Conservation (phyloP, 2,329 filamentous ascomycete species). For the Arachnomyces sp. region DNA sequence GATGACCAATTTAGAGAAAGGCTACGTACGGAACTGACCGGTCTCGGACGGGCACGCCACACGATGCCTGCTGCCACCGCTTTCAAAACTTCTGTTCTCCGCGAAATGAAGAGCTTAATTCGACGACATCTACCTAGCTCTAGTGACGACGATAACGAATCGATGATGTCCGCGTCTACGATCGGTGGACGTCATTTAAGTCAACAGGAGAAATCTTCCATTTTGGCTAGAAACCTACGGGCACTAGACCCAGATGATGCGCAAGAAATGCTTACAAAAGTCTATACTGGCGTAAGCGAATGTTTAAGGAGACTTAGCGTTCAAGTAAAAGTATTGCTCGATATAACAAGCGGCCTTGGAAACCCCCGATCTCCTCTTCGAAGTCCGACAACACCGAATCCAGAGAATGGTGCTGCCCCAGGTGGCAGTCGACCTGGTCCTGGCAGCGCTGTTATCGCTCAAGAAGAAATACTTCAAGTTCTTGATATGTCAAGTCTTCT, state of each 20-base stretch:
- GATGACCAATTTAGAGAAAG: slow-evolving; percentile 62
- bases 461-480: slow-evolving; percentile 55
- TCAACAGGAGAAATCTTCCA: slow-evolving; percentile 82
- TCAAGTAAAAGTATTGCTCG: slow-evolving; percentile 88
- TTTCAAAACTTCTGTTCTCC: slow-evolving; percentile 74
- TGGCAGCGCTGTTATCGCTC: slow-evolving; percentile 28
- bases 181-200: slow-evolving; percentile 59
- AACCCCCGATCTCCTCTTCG: slow-evolving; percentile 37
- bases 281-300: slow-evolving; percentile 84
- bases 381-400: slow-evolving; percentile 31
- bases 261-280: slow-evolving; percentile 69
- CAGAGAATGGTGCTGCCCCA: slow-evolving; percentile 36
- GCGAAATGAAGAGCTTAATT: slow-evolving; percentile 80
- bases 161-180: slow-evolving; percentile 78
- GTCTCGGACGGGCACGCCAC: slow-evolving; percentile 72
- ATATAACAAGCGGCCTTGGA: slow-evolving; percentile 63
- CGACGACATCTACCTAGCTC: slow-evolving; percentile 81
- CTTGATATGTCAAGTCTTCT: slow-evolving; percentile 58
- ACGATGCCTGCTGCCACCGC: slow-evolving; percentile 71
- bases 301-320: slow-evolving; percentile 75
- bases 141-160: slow-evolving; percentile 87
- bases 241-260: slow-evolving; percentile 76
- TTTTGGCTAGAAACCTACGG: slow-evolving; percentile 78
- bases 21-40: slow-evolving; percentile 62
- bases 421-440: slow-evolving; percentile 18